Evolutionary conservation across 192 early-diverging fungal species (phyloP), one percentile per base, ranked within the genome.

Genomic region (Coemansia sp.): DNA sequence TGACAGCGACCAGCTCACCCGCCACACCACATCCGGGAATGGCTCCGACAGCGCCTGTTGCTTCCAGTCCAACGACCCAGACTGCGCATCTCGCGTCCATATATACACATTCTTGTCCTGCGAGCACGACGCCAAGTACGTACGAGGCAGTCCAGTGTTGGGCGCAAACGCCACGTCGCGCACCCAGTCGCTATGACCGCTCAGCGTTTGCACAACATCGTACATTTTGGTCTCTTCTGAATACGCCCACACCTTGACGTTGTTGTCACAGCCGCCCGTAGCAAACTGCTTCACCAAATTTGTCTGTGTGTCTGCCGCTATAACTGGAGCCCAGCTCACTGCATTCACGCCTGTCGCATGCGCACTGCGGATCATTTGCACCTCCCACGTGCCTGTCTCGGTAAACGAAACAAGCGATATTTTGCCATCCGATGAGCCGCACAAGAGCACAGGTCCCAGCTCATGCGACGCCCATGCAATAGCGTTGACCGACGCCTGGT

Each of bases 381-480:
- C 83, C 45, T 95, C 94, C 96, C 94, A 96, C 6, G 85, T 82
- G 55, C 91, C 93, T 57, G 94, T 93, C 89, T 74, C 93, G 77
- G 93, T 95, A 84, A 90, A 98, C 6, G 91, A 89, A 14, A 95
- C 82, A 55, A 98, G 75, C 37, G 94, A 96, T 6, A 96, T 88
- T 61, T 92, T 93, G 48, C 96, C 95, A 64, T 99, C 96, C 2
- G 97, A 94, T n/a, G 95, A 97, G 47, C 89, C 97, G 67, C 92
- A 94, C 12, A 91, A 88, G 63, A 99, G 84, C 10, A 93, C 84
- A 14, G 95, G 89, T 19, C 97, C 97, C 55, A 94, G 85, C 76
- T 99, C 97, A 68, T 97, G 95, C 22, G 97, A 93, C n/a, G 93
- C 96, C 95, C 95, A 99, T 3, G 92, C 83, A 59, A 99, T 87